Conservation (phyloP, 352 stramenopile species). For the Phytophthora fragariaefolia region DNA sequence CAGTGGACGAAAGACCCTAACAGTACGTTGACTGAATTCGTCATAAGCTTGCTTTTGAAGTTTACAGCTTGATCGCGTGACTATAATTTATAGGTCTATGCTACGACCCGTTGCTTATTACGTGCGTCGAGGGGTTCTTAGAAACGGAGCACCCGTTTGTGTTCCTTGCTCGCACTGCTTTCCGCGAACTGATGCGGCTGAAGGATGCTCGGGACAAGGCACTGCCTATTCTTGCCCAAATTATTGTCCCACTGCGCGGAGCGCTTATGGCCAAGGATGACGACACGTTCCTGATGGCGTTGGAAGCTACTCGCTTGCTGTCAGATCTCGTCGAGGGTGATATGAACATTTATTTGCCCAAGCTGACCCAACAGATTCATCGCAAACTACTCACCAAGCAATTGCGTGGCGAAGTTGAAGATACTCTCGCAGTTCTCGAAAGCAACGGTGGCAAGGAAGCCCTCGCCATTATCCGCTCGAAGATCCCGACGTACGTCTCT, state of each 20-base stretch:
- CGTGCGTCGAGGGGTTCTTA: conserved; percentile 72
- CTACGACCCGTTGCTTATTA: conserved; percentile 76
- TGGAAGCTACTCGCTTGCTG: conserved; percentile 71
- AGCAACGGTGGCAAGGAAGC: conserved; percentile 79
- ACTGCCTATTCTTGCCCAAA: conserved; percentile 56
- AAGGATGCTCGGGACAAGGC: conserved; percentile 72
- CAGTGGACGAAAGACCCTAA: conserved; percentile 75
- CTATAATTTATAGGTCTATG: conserved; percentile 65
- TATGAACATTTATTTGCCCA: conserved; percentile 79
- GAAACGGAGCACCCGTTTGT: conserved; percentile 83
- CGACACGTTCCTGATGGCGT: conserved; percentile 71
- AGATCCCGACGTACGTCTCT: conserved; percentile 81
- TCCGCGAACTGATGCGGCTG: conserved; percentile 71
- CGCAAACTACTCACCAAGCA: conserved; percentile 71
- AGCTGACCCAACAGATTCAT: conserved; percentile 83
- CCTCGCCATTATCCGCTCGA: conserved; percentile 75
- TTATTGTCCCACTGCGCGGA: conserved; percentile 64
- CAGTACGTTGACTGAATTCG: conserved; percentile 45
- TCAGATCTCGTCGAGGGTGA: conserved; percentile 70
- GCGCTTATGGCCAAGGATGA: conserved; percentile 77
- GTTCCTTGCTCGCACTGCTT: conserved; percentile 75
- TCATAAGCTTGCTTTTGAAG: too few species aligned
- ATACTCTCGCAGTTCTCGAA: conserved; percentile 69
- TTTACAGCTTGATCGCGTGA: not conserved
- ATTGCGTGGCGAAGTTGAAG: conserved; percentile 58